Conservation (phyloP, 345 rosid genomes). For the Murraya koenigii region DNA sequence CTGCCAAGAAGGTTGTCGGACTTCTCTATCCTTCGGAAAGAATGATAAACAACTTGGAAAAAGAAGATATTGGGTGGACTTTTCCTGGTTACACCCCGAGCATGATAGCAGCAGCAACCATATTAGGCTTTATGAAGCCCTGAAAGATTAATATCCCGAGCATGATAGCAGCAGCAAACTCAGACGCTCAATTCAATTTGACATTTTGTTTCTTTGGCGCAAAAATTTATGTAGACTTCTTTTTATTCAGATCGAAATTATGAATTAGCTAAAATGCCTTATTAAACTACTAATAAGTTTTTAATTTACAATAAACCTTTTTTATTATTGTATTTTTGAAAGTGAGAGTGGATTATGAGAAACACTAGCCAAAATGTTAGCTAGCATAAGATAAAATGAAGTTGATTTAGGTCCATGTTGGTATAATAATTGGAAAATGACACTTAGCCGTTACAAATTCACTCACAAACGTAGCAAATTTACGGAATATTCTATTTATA, state of each 20-base stretch:
- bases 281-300: neutral
- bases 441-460: too few species aligned
- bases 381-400: too few species aligned
- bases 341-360: too few species aligned
- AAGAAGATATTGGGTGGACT: conserved; percentile 15
- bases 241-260: neutral
- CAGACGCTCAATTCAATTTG: neutral
- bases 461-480: too few species aligned
- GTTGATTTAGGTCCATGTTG: too few species aligned
- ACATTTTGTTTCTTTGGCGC: conserved; percentile 1
- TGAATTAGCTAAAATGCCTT: neutral
- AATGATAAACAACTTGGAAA: conserved; percentile 14
- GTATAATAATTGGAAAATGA: too few species aligned
- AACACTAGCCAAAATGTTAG: too few species aligned
- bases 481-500: too few species aligned
- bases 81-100: conserved; percentile 47
- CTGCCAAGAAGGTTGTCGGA: conserved; percentile 52
- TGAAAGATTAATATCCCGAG: conserved; percentile 4
- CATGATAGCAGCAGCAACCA: conserved; percentile 61
- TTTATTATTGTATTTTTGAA: too few species aligned
- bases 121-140: conserved; percentile 43
- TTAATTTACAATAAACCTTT: too few species aligned
- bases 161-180: neutral
- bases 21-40: conserved; percentile 52
- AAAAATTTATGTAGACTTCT: neutral